A percentile compares a stretch with the other conserved stretches of the same genome.
Evolutionary conservation across 2,329 filamentous ascomycete genomes (phyloP).

Genomic region (Paraphoma chrysanthemicola): DNA sequence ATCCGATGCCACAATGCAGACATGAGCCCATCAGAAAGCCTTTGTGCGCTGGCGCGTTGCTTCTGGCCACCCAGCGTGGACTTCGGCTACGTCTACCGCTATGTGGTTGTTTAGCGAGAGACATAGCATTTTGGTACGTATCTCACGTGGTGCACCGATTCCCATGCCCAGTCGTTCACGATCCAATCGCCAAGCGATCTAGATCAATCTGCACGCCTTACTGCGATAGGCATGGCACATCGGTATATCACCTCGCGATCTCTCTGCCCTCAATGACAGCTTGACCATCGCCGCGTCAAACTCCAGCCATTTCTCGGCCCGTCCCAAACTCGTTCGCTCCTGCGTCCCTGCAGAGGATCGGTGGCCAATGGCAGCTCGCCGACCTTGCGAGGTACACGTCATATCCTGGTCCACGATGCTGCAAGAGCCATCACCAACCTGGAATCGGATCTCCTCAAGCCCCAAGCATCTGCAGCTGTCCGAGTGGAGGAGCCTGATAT

Average conservation of each 20-base stretch:
- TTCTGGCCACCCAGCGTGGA: not conserved
- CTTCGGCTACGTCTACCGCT: not conserved
- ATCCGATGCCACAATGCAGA: not conserved
- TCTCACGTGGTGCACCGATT: slow-evolving; percentile 20
- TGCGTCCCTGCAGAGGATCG: slow-evolving; percentile 26
- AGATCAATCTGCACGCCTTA: slow-evolving; percentile 14
- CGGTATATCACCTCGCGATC: slow-evolving; percentile 33
- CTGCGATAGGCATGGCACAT: slow-evolving; percentile 22
- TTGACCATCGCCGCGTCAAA: slow-evolving; percentile 30
- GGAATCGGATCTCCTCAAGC: slow-evolving; percentile 35
- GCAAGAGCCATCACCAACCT: slow-evolving; percentile 29
- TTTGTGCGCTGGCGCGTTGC: not conserved
- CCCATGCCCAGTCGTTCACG: slow-evolving; percentile 18
- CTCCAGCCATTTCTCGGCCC: slow-evolving; percentile 23
- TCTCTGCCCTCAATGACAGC: slow-evolving; percentile 29
- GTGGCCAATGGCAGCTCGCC: slow-evolving; percentile 23
- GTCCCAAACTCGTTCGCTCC: slow-evolving; percentile 24
- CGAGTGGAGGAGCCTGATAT: slow-evolving; percentile 24
- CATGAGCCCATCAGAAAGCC: not conserved
- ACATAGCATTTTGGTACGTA: slow-evolving; percentile 7
- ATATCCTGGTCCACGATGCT: slow-evolving; percentile 24
- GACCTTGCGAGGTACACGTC: slow-evolving; percentile 23
- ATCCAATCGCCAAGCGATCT: slow-evolving; percentile 23
- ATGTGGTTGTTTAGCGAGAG: not conserved
- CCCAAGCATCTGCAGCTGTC: slow-evolving; percentile 26